Evolutionary conservation across 352 stramenopile species (phyloP), one percentile per base, ranked within the genome.

Genomic region (Phytophthora brassicae): DNA sequence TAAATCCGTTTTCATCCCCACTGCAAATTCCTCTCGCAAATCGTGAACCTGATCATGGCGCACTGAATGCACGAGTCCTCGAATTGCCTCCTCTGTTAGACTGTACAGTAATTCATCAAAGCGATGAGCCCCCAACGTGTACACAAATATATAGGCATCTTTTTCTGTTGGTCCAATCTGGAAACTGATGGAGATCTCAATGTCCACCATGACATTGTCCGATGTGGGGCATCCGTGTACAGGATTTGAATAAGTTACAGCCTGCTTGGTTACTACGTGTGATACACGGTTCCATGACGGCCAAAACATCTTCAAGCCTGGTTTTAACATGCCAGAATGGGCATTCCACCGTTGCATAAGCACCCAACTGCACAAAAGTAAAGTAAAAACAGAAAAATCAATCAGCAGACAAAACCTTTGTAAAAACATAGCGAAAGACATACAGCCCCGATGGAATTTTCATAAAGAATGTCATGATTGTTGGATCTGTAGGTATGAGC

Each of bases 151-250:
- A 57, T 88, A 79, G 1, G 81, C 86, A 31, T 91, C 86, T 2
- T 95, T 71, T 24, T 83, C 71, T 0, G 70, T 90, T 1, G 86
- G 86, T 0, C 86, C 86, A 44, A 95, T 92, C 66, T 91, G 84
- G 72, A 95, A 90, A 47, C 82, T 93, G 64, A 95, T 86, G 33
- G 86, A 95, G 51, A 94, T 87, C 67, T 94, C 83, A 44, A 95
- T 90, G 53, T 94, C 74, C 17, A 94, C 79, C 86, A 96, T 94
- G 13, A 96, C 85, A 50, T 94, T 96, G 66, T 96, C 86, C 6
- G 71, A 78, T 7, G 87, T 96, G 11, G 85, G 83, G 50, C 85
- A 94, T 43, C 77, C 81, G 19, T 66, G 76, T 38, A 92, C 81
- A 0, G 76, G 75, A 41, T 88, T 90, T 29, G 77, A 86, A 60